Evolutionary conservation across 495 filamentous ascomycete species (phyloP), one percentile per base, ranked within the genome.

Genomic region (Penicillium verhagenii): DNA sequence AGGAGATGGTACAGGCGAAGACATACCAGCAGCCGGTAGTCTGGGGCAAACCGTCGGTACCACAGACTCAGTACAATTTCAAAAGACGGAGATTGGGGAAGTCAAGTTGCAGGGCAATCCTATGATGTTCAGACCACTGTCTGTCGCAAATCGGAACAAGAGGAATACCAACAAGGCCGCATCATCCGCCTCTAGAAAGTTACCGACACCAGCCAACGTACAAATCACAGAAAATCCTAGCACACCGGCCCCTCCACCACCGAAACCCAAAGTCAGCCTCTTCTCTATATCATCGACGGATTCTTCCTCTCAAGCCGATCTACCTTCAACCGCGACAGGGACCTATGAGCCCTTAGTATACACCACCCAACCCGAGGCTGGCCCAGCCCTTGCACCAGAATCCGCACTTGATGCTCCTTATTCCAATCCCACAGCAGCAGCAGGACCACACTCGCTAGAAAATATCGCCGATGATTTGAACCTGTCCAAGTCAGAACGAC

Each of bases 51-150:
- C 43, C 33, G 16, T 21, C 25, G 9, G 44, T 20, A 48, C 50
- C 16, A 14, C 58, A 20, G 49, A 56, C 26, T 26, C 31, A 20
- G 9, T 47, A 24, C 33, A 55, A 26, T 60, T 64, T 14, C 58
- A 66, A 1, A 58, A 57, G 23, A 50, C 58, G 1, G 52, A 59
- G 11, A 77, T 73, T 6, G 75, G 76, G 19, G 82, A 88, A 44
- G 78, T 87, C 11, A 87, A 90, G 64, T 59, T 88, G 14, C 81
- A 86, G 33, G 89, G 87, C 6, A 92, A 90, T 57, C 79, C 89
- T 19, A 83, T 89, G 63, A 91, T 91, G 83, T 96, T 97, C 70
- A 90, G 87, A 66, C 92, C 92, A 1, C 68, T 96, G 21, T 95
- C 91, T 2, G 90, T 96, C 8, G 80, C 81, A 18, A 88, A 86